A percentile compares a stretch with the other conserved stretches of the same genome.
Evolutionary conservation across 768 basidiomycete species (phyloP).

Genomic region (Boletus rex-veris): DNA sequence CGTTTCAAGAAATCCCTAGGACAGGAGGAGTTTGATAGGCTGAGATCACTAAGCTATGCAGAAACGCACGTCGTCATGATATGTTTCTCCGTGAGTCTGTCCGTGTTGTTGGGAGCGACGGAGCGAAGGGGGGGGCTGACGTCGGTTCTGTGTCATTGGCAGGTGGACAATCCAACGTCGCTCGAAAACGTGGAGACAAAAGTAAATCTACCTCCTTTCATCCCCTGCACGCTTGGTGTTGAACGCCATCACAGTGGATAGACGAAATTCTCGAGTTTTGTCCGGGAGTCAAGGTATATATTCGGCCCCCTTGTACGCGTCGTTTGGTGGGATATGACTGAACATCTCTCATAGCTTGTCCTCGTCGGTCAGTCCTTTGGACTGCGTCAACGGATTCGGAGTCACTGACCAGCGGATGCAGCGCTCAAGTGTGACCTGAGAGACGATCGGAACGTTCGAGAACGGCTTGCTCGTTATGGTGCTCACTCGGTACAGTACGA

Average conservation of each 20-base stretch:
- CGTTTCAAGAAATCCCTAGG: slow-evolving; percentile 47
- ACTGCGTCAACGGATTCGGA: neutral
- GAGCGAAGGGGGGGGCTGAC: neutral
- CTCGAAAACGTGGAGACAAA: slow-evolving; percentile 95
- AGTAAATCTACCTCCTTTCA: slow-evolving; percentile 36
- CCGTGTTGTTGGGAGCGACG: neutral
- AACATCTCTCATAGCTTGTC: slow-evolving; percentile 53
- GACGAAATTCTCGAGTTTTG: slow-evolving; percentile 91
- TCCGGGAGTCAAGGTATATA: slow-evolving; percentile 84
- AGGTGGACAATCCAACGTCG: slow-evolving; percentile 94
- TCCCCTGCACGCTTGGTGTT: neutral
- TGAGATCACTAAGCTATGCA: slow-evolving; percentile 92
- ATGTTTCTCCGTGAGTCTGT: slow-evolving; percentile 78
- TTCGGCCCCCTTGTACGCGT: slow-evolving; percentile 3
- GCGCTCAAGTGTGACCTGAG: slow-evolving; percentile 96
- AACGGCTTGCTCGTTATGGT: slow-evolving; percentile 68
- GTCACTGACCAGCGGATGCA: slow-evolving; percentile 29
- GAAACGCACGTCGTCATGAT: slow-evolving; percentile 96
- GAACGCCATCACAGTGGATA: slow-evolving; percentile 67
- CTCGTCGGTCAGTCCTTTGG: slow-evolving; percentile 69
- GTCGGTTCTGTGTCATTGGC: neutral
- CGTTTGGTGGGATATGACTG: slow-evolving; percentile 1
- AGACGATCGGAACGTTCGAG: slow-evolving; percentile 71
- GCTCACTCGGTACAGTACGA: slow-evolving; percentile 84
- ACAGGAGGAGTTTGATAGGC: slow-evolving; percentile 92